These are phyloP conservation scores for Tricharina praecox DNA, from an alignment of 495 filamentous ascomycete genomes.

Conservation along the genomic window DNA sequence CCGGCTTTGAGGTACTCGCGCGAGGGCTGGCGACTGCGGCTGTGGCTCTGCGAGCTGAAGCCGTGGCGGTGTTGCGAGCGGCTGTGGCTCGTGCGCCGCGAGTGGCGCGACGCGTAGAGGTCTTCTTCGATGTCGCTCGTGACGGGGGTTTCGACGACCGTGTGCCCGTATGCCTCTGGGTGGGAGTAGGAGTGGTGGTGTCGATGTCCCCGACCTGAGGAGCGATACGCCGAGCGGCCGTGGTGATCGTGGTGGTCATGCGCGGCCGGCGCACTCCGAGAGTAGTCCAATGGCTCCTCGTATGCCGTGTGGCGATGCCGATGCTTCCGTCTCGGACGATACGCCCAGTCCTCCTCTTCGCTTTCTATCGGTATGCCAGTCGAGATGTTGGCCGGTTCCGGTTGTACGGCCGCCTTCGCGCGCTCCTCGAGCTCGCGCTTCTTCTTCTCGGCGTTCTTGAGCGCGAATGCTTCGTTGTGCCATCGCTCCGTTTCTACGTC, in stretches of 20 bases:
- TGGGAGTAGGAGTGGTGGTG: not conserved
- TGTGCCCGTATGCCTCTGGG: not conserved
- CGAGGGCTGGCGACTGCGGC: not conserved
- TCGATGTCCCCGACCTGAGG: not conserved
- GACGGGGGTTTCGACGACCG: slow-evolving; percentile 1
- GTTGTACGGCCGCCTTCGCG: not conserved
- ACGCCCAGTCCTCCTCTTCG: slow-evolving; percentile 3
- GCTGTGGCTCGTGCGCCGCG: not conserved
- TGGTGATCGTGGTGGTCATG: no score
- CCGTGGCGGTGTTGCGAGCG: not conserved
- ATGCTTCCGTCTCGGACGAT: slow-evolving; percentile 4
- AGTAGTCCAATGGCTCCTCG: not conserved
- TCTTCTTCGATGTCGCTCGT: slow-evolving; percentile 5
- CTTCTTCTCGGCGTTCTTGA: not conserved
- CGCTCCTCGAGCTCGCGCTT: not conserved
- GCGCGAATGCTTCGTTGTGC: slow-evolving; percentile 43
- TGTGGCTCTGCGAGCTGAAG: not conserved
- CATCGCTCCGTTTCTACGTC: slow-evolving; percentile 66
- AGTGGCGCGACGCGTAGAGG: not conserved
- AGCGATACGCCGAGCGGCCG: not conserved
- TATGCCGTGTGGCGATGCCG: slow-evolving; percentile 2
- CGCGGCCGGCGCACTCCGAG: not conserved
- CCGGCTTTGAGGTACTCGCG: not conserved
- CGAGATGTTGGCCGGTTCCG: not conserved
- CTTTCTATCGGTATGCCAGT: not conserved